phyloP scores from a whole-genome alignment of 2,329 filamentous ascomycete species.

The Neonectria hederae region DNA sequence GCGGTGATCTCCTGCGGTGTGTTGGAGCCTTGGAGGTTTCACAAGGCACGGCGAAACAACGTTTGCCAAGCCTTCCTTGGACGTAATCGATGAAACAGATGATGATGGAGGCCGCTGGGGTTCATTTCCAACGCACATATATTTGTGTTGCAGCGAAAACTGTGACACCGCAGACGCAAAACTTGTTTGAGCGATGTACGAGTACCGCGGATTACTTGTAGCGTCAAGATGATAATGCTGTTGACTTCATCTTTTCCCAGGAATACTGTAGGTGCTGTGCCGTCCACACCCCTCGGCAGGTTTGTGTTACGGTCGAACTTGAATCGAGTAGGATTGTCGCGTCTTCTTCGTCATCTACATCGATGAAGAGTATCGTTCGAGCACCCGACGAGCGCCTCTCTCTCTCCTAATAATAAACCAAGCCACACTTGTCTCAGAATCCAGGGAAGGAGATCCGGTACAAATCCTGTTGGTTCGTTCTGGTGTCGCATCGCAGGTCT shows the following conservation, averaged over 20 bases:
- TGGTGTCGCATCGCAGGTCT: slow-evolving; percentile 3
- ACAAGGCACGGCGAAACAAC: neutral
- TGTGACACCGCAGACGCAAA: neutral
- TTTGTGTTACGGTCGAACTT: neutral
- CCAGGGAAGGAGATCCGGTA: neutral
- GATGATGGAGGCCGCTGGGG: neutral
- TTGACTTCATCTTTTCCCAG: neutral
- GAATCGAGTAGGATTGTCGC: neutral
- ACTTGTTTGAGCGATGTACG: neutral
- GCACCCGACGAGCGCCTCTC: neutral
- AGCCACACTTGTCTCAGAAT: neutral
- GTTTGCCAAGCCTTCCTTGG: neutral
- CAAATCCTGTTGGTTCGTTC: neutral
- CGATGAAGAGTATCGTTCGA: neutral
- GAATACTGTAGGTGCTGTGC: neutral
- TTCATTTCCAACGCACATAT: neutral
- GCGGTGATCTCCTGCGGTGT: neutral
- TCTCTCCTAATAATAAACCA: neutral
- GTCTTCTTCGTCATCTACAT: neutral
- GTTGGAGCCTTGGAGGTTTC: neutral
- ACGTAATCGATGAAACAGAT: neutral
- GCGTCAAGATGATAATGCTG: neutral
- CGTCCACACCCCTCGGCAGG: neutral
- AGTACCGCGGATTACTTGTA: neutral
- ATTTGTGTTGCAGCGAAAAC: neutral